A percentile compares a stretch with the other conserved stretches of the same genome.
These are phyloP conservation scores for Aspergillus sp. DNA, from an alignment of 2,329 filamentous ascomycete genomes.

Conservation along the genomic window DNA sequence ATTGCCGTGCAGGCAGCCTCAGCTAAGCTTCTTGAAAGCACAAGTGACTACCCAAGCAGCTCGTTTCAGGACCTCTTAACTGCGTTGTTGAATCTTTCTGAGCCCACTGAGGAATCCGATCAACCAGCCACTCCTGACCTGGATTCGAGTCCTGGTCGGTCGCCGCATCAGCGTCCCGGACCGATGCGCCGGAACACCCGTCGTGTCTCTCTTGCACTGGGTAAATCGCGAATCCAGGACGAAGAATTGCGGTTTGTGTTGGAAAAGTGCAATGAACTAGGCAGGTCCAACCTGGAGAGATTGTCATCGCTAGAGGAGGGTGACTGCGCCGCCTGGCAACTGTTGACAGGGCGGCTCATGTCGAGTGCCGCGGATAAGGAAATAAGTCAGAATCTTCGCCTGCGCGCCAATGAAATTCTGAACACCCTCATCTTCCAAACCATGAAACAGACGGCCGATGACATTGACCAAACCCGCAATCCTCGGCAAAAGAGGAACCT, in stretches of 20 bases:
- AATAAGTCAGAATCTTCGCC: conserved; percentile 39
- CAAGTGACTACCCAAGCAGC: conserved; percentile 80
- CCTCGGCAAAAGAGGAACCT: conserved; percentile 72
- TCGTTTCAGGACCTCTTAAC: conserved; percentile 75
- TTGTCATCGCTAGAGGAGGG: conserved; percentile 65
- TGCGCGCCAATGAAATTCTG: conserved; percentile 63
- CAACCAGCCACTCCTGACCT: conserved; percentile 49
- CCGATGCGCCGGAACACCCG: conserved; percentile 38
- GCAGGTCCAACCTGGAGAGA: conserved; percentile 71
- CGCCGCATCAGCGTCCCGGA: conserved; percentile 26
- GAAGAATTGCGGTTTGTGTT: conserved; percentile 57
- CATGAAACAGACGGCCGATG: conserved; percentile 39
- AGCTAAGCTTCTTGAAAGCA: conserved; percentile 84
- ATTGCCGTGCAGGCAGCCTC: conserved; percentile 86
- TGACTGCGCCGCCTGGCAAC: conserved; percentile 71
- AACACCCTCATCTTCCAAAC: conserved; percentile 44
- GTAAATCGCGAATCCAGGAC: conserved; percentile 43
- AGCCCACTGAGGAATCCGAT: conserved; percentile 41
- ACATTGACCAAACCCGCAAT: conserved; percentile 50
- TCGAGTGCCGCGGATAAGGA: conserved; percentile 42
- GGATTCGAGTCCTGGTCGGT: conserved; percentile 50
- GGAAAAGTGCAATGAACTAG: conserved; percentile 71
- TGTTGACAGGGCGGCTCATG: conserved; percentile 59
- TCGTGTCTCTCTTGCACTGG: conserved; percentile 41
- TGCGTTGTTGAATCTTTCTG: conserved; percentile 72